Base-by-base conservation (phyloP, 257 asterid species). In the Plectranthus barbatus region DNA sequence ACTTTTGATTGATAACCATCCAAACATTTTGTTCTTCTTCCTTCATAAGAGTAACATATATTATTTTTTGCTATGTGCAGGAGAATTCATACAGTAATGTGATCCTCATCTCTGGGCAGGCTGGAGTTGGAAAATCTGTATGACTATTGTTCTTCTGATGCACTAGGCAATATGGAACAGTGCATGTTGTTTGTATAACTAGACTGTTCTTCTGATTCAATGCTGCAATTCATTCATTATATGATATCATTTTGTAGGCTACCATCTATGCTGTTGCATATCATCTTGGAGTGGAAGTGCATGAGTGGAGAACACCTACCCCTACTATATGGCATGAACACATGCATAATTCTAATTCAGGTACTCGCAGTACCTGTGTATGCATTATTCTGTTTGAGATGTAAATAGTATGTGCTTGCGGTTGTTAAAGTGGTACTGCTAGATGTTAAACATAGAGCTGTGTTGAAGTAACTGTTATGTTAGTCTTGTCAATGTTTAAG, bases 121-220 rank as follows among this genome's bases (percentile, higher is more conserved):
- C 97, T 65, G 97, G 99, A 79, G 87, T 84, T 77, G 99, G 97
- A 65, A 92, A 92, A 89, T 89, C 96, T 63, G 99, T 92, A 89
- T 41, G 97, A 57, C 21, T 70, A 34, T 56, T 61, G 50, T 53
- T 73, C 48, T 62, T 64, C 66, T 75, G 42, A 67, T 68, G 41
- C 74, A 34, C 19, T 62, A 34, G 23, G 26, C 20, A 53, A 50
- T 62, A 23, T 72, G 71, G 19, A 61, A 67, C n/a, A 31, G 24
- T 70, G 20, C 14, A 3, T 42, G 54, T 44, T 54, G 40, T 18
- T 66, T 67, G 47, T 40, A 46, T 20, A 13, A 46, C 56, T 46
- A 51, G 36, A 46, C 39, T 62, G 44, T 36, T 46, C 24, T 9
- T 52, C 23, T 39, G 24, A 42, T 60, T 17, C 46, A 15, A 50